Conservation (phyloP, 495 filamentous ascomycete genomes). For the Penicillium maclennaniae region DNA sequence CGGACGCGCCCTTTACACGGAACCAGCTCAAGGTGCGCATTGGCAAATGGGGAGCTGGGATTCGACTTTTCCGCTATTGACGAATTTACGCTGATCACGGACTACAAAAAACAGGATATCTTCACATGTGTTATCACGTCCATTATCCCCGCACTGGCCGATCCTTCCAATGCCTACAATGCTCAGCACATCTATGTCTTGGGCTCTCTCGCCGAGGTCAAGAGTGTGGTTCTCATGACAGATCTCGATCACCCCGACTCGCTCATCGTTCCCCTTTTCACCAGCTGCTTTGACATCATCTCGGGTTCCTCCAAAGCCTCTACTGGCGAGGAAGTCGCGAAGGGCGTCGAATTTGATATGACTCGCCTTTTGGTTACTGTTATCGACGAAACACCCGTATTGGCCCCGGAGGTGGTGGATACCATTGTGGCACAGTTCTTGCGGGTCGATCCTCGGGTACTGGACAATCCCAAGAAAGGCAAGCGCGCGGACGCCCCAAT, state of each 20-base stretch:
- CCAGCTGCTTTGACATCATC: slow-evolving; percentile 85
- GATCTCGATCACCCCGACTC: slow-evolving; percentile 77
- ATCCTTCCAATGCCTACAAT: slow-evolving; percentile 88
- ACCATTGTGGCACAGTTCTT: slow-evolving; percentile 94
- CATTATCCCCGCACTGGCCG: slow-evolving; percentile 79
- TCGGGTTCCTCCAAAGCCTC: slow-evolving; percentile 69
- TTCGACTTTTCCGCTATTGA: not conserved
- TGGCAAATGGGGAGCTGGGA: not conserved
- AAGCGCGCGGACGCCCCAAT: slow-evolving; percentile 57
- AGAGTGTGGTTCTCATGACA: slow-evolving; percentile 91
- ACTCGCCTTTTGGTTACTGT: slow-evolving; percentile 76
- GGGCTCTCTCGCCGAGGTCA: slow-evolving; percentile 82
- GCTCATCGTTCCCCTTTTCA: slow-evolving; percentile 77
- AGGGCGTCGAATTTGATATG: slow-evolving; percentile 91
- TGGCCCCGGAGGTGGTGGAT: slow-evolving; percentile 83
- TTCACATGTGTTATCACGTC: slow-evolving; percentile 83
- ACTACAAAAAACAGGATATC: slow-evolving; percentile 65
- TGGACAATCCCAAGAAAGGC: slow-evolving; percentile 48
- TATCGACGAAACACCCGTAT: slow-evolving; percentile 78
- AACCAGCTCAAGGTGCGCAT: slow-evolving; percentile 79
- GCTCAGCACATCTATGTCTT: slow-evolving; percentile 87
- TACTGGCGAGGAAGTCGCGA: slow-evolving; percentile 74
- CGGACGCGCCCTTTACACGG: slow-evolving; percentile 89
- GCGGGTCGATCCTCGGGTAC: slow-evolving; percentile 64
- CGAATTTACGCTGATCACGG: slow-evolving; percentile 4